Conservation (phyloP, 2,329 filamentous ascomycete species). For the Allantophomopsis cytisporea region DNA sequence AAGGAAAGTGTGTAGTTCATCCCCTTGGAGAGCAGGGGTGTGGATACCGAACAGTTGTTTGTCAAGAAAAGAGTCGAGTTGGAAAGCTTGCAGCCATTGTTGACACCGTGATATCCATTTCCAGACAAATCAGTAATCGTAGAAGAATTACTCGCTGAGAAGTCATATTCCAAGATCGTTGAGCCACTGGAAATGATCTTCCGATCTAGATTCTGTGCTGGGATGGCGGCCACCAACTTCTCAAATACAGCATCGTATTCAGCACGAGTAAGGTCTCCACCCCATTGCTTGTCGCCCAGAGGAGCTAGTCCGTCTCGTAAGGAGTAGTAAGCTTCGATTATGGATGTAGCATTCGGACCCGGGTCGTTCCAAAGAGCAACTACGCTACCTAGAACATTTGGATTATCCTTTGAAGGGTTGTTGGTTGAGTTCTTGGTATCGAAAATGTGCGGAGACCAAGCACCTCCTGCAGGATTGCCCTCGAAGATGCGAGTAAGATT, state of each 20-base stretch:
- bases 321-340: slow-evolving; percentile 36
- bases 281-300: slow-evolving; percentile 38
- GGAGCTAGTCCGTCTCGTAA: slow-evolving; percentile 35
- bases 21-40: slow-evolving; percentile 37
- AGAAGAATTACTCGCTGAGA: slow-evolving; percentile 8
- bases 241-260: slow-evolving; percentile 25
- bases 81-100: slow-evolving; percentile 21
- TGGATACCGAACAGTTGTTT: slow-evolving; percentile 26
- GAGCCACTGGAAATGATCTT: slow-evolving; percentile 21
- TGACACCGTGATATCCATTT: slow-evolving; percentile 23
- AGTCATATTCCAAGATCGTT: slow-evolving; percentile 21
- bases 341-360: slow-evolving; percentile 33
- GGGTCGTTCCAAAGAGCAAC: slow-evolving; percentile 40
- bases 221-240: slow-evolving; percentile 23
- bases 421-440: slow-evolving; percentile 30
- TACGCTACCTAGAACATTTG: slow-evolving; percentile 31
- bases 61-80: slow-evolving; percentile 19
- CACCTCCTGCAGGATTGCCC: slow-evolving; percentile 24
- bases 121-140: slow-evolving; percentile 21
- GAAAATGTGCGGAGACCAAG: slow-evolving; percentile 10
- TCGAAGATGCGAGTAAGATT: slow-evolving; percentile 24
- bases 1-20: slow-evolving; percentile 40
- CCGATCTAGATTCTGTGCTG: slow-evolving; percentile 35
- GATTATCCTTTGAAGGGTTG: slow-evolving; percentile 26
- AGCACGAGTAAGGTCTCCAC: slow-evolving; percentile 26